Base-by-base conservation (phyloP, 1,284 basidiomycete genomes). In the Fomitopsis schrenkii region DNA sequence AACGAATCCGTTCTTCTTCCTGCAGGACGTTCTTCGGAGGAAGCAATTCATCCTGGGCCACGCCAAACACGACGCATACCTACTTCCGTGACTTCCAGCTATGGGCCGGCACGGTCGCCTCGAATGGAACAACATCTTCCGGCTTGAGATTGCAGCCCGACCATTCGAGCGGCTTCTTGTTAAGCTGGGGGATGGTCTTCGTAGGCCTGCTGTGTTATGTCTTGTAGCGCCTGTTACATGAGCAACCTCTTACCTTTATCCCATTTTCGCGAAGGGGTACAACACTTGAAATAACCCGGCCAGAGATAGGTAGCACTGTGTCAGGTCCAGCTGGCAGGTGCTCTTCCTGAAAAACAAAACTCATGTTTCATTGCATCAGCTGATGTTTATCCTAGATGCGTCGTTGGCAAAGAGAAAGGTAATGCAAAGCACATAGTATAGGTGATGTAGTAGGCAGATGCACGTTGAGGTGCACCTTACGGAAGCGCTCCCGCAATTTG, bases 11-110 rank as follows among this genome's bases (percentile, higher is more conserved):
- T 40, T 35, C 35, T 8, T 52, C 52, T 42, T 60, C n/a, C 7
- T 40, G 10, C 62, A 88, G 87, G 41, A 90, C 88, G 26, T 91
- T 91, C 77, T 90, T 89, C 68, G 88, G 88, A 73, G 88, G 88
- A 26, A 79, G 79, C 59, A 86, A 91, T 67, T 63, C 74, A 4
- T 82, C 79, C 52, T 92, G 87, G 86, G 86, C 86, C 35, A 85
- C 88, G 0, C 80, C 85, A 9, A 70, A 75, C 5, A 83, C 80
- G 1, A 82, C 83, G 1, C 81, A 88, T 68, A 85, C 86, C 0
- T 91, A 88, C 72, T 91, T 83, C 77, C 85, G 89, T 63, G 87
- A 90, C 70, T 77, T 91, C 62, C 75, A 72, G 60, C 65, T 74
- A 22, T 74, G 65, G 62, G 73, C 71, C 40, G 69, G 69, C 42